phyloP scores from a whole-genome alignment of 495 filamentous ascomycete species.

The Penicillium argentinense region DNA sequence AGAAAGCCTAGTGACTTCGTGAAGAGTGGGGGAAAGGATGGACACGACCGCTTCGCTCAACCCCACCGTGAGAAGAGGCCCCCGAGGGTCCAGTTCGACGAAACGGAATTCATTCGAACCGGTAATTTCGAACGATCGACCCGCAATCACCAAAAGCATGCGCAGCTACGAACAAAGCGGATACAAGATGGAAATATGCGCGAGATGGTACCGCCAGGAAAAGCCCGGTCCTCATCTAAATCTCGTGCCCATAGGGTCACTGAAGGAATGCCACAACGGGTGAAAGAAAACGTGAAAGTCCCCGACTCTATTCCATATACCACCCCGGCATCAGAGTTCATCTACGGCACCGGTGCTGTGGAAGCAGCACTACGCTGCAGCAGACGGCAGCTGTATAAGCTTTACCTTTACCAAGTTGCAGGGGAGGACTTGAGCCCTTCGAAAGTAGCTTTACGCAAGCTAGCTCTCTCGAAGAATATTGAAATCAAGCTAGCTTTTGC shows the following conservation, averaged over 20 bases:
- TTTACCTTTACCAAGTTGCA: slow-evolving; percentile 66
- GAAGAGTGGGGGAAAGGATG: not conserved
- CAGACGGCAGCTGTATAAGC: slow-evolving; percentile 73
- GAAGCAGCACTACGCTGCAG: slow-evolving; percentile 71
- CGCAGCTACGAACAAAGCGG: slow-evolving; percentile 3
- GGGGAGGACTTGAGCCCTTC: slow-evolving; percentile 40
- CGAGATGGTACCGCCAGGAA: slow-evolving; percentile 1
- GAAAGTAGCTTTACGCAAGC: slow-evolving; percentile 51
- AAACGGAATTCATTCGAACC: slow-evolving; percentile 34
- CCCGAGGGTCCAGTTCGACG: slow-evolving; percentile 24
- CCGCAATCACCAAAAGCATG: slow-evolving; percentile 22
- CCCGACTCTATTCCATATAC: slow-evolving; percentile 72
- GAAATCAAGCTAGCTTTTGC: slow-evolving; percentile 50
- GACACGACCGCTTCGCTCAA: not conserved
- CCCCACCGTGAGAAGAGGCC: not conserved
- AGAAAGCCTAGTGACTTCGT: not conserved
- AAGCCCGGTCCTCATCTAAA: slow-evolving; percentile 2
- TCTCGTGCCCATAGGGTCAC: slow-evolving; percentile 26
- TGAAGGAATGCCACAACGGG: slow-evolving; percentile 34
- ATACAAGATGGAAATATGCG: slow-evolving; percentile 1
- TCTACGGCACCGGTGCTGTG: slow-evolving; percentile 83
- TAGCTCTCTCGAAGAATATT: slow-evolving; percentile 59
- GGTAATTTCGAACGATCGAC: slow-evolving; percentile 34
- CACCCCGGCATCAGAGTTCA: slow-evolving; percentile 83
- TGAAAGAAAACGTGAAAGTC: slow-evolving; percentile 38